A percentile compares a stretch with the other conserved stretches of the same genome.
phyloP scores from a whole-genome alignment of 225 moss, liverwort and hornwort species.

The Pleurozium schreberi region DNA sequence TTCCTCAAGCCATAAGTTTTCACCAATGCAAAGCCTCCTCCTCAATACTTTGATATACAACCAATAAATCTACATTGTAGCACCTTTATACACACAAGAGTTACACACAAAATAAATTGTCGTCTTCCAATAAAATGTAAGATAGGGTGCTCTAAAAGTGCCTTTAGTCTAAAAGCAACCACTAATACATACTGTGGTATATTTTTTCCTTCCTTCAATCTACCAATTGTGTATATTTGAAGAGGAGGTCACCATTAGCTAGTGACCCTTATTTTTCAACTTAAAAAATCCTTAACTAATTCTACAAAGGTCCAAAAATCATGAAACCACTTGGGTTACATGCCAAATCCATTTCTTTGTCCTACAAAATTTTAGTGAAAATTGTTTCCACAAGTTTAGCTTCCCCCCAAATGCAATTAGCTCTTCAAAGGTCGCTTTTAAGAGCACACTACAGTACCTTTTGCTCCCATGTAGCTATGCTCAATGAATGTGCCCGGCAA shows the following conservation, averaged over 20 bases:
- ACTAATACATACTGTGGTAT: no score
- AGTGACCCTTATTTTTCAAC: accelerated
- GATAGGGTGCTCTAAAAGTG: no score
- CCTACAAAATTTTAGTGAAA: accelerated
- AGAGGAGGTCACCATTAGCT: accelerated
- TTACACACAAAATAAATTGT: accelerated
- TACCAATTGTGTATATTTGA: not conserved
- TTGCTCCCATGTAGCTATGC: no score
- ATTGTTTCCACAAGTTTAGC: not conserved
- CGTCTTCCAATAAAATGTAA: accelerated
- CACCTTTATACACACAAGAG: not conserved
- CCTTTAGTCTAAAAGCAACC: not conserved
- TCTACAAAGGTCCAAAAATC: not conserved
- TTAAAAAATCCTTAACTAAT: not conserved
- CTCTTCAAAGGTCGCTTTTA: not conserved
- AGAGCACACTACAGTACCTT: not conserved
- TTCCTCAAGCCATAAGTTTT: not conserved
- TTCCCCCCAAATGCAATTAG: not conserved
- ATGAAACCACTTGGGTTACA: not conserved
- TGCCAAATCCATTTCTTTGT: not conserved
- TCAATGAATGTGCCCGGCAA: no score
- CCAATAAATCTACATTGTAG: not conserved
- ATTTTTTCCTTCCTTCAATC: not conserved
- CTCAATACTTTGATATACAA: not conserved
- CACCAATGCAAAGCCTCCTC: not conserved